Evolutionary conservation across 805 yeast genomes (phyloP), one percentile per base, ranked within the genome.

Genomic region (Zygoascus ofunaensis): DNA sequence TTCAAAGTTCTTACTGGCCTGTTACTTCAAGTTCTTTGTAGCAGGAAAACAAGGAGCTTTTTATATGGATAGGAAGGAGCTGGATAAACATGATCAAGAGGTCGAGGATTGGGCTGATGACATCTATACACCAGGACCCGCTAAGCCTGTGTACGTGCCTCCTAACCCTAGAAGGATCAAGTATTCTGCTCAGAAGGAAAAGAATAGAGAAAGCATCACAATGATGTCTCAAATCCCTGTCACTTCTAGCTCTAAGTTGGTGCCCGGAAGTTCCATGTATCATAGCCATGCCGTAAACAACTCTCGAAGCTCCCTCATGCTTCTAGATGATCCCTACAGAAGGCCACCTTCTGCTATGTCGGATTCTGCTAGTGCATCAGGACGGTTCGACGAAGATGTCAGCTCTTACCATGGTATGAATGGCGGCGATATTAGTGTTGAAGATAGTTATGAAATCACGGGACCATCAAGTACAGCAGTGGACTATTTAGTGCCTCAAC

Each of bases 41-140:
- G 73, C 95, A 7, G 76, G 78, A 36, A 71, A 64, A 30, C 96
- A 87, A 65, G 97, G 97, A 49, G 92, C 92, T 2, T 74, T 73
- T 48, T 66, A 66, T 22, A 67, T 80, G 40, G 75, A 77, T 48
- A 70, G 73, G 49, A 77, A 76, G 55, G 60, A 66, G 44, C 71
- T 82, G 80, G 71, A 69, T 19, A 71, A 73, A 48, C 77, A 89
- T 55, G 76, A 77, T 39, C 73, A 77, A 40, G 75, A 74, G 47
- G 77, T 86, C 50, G 97, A 90, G 55, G 75, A 77, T 52, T 92
- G 97, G 97, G 80, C 89, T 3, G 83, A 84, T 51, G 77, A 79
- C 59, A 70, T 75, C 4, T 58, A 66, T 42, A 39, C 63, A 3
- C 57, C 54, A 22, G 68, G 60, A 2, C 59, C 64, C 4, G 49